Evolutionary conservation across 192 early-diverging fungal species (phyloP), one percentile per base, ranked within the genome.

Genomic region (Coemansia sp.): DNA sequence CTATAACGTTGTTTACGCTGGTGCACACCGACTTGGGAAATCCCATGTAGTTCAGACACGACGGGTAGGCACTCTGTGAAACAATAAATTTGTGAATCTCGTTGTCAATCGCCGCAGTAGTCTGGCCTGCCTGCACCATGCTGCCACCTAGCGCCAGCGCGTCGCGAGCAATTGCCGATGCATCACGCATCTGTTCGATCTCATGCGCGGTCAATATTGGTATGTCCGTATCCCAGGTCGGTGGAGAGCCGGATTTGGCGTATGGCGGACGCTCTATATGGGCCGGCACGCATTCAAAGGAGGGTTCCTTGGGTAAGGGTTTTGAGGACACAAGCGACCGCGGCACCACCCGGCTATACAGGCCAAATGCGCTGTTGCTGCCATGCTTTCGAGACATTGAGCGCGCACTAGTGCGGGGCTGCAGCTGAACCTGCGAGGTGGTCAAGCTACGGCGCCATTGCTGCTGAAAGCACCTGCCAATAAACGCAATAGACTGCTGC

Each of bases 1-100:
- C 87, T 48, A 92, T 85, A 27, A 92, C 79, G 70, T 92, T 92
- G 74, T 90, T 90, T 42, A 90, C 64, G 55, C 85, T 87, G 14
- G 88, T 92, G 65, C 90, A 92, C 4, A 89, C 64, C 6, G 88
- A 82, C 46, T 72, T 75, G 12, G 90, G 88, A 55, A 87, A 92
- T 0, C 86, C 85, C 59, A 79, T 64, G 66, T 92, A 90, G 56
- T 83, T 80, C 8, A 92, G 73, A n/a, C 88, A 88, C 21, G 86
- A 88, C 19, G 89, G 87, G 40, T 90, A 90, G 1, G 84, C 90
- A 19, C 60, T 65, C 11, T 63, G 50, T 4, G 35, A 31, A 15
- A 87, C 42, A 34, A 89, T 82, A 19, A 66, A 73, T 17, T 52
- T 64, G 57, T 90, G 85, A 9, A 89, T 35, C 12, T 26, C 26